phyloP scores from a whole-genome alignment of 2,329 filamentous ascomycete species.

The Pseudopyricularia javanii region DNA sequence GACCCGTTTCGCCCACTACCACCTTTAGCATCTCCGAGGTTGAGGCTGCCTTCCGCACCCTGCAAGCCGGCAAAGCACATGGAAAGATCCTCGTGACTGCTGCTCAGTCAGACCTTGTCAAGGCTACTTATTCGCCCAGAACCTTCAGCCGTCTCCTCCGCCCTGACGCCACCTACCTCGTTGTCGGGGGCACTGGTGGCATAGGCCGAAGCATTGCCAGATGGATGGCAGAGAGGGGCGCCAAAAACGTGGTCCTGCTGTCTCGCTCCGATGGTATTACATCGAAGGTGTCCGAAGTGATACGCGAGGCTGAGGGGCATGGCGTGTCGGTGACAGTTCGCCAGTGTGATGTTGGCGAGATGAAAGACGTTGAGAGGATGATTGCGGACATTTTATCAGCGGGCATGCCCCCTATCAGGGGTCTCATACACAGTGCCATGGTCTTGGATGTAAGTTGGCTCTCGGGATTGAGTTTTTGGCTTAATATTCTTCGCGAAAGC shows the following conservation, averaged over 20 bases:
- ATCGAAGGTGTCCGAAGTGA: slow-evolving; percentile 7
- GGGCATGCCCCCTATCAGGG: slow-evolving; percentile 8
- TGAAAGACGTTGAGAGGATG: slow-evolving; percentile 4
- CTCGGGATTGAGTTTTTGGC: not conserved
- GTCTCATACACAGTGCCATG: slow-evolving; percentile 11
- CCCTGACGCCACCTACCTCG: slow-evolving; percentile 10
- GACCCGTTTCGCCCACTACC: slow-evolving; percentile 3
- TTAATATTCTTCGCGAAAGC: not conserved
- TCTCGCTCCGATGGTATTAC: slow-evolving; percentile 3
- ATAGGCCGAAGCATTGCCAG: slow-evolving; percentile 10
- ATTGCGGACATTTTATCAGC: slow-evolving; percentile 4
- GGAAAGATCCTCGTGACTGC: slow-evolving; percentile 8
- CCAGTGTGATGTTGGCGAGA: slow-evolving; percentile 7
- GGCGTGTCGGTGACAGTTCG: slow-evolving; percentile 4
- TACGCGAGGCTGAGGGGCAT: slow-evolving; percentile 4
- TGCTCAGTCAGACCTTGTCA: slow-evolving; percentile 3
- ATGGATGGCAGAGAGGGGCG: slow-evolving; percentile 11
- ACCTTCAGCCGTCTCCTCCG: slow-evolving; percentile 4
- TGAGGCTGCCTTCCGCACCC: slow-evolving; percentile 5
- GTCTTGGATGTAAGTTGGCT: slow-evolving; percentile 6
- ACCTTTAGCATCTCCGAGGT: slow-evolving; percentile 4
- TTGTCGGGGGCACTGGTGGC: slow-evolving; percentile 11
- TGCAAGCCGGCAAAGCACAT: slow-evolving; percentile 6
- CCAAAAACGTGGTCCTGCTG: slow-evolving; percentile 9
- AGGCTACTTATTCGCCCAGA: slow-evolving; percentile 4